A percentile compares a stretch with the other conserved stretches of the same genome.
These are phyloP conservation scores for Acacia concinna DNA, from an alignment of 331 rosid genomes.

Conservation along the genomic window DNA sequence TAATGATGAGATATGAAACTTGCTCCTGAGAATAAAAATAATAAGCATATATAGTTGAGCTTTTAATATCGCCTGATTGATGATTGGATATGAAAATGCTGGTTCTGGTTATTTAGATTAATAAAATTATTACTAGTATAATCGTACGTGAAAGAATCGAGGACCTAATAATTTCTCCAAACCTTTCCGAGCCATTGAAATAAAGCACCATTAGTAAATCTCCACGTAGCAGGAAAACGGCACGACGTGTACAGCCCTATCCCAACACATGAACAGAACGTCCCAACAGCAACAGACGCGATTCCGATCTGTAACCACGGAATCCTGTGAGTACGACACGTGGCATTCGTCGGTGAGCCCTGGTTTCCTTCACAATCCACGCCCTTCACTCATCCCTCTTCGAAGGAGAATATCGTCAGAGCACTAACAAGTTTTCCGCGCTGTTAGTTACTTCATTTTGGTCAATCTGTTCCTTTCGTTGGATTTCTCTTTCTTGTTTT, in stretches of 20 bases:
- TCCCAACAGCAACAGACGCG: slow-evolving; percentile 7
- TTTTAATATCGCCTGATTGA: too few relatives aligned
- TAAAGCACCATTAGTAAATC: not conserved
- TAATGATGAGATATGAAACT: too few relatives aligned
- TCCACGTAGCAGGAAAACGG: slow-evolving; percentile 25
- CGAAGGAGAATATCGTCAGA: not conserved
- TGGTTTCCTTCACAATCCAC: not conserved
- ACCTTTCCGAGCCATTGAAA: not conserved
- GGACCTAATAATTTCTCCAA: not conserved
- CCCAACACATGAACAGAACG: not conserved
- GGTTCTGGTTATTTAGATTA: not conserved
- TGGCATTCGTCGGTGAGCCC: slow-evolving; percentile 39
- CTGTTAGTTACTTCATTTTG: slow-evolving; percentile 18
- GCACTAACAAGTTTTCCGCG: not conserved
- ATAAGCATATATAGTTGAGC: too few relatives aligned
- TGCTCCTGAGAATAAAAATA: too few relatives aligned
- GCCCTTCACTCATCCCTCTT: slow-evolving; percentile 4
- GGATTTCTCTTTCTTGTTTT: not conserved
- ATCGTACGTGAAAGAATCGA: not conserved
- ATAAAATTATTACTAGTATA: not conserved
- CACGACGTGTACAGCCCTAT: not conserved
- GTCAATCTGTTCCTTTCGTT: not conserved
- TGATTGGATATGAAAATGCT: not conserved
- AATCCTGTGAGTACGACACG: slow-evolving; percentile 28
- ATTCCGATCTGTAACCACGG: slow-evolving; percentile 21